Percentiles rank a stretch among this genome's conserved stretches.
Evolutionary conservation across 768 basidiomycete genomes (phyloP).

Genomic region (Leccinum longicurvipes): DNA sequence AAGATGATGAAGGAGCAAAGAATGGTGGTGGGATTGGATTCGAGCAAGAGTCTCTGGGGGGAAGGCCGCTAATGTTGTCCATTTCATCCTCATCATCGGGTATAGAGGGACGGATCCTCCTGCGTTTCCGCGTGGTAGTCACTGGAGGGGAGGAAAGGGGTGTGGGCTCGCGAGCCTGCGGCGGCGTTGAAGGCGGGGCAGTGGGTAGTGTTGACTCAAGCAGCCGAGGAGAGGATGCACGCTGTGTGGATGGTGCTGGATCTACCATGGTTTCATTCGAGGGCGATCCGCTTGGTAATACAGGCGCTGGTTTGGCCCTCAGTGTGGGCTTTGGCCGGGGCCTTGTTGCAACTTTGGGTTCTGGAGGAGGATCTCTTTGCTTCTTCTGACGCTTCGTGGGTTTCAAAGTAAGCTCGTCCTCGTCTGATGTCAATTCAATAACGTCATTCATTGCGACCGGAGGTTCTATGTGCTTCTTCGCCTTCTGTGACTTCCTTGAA

Average conservation of each 20-base stretch:
- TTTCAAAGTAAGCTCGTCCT: conserved; percentile 37
- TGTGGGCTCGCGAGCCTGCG: conserved; percentile 20
- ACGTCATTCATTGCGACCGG: conserved; percentile 28
- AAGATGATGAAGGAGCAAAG: conserved; percentile 46
- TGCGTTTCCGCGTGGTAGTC: conserved; percentile 23
- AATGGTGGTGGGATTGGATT: conserved; percentile 40
- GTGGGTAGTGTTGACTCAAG: conserved; percentile 34
- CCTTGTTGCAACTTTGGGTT: conserved; percentile 26
- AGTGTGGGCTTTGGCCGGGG: conserved; percentile 26
- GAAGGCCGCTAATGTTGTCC: conserved; percentile 4
- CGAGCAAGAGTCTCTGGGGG: neutral
- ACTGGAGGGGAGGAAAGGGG: conserved; percentile 26
- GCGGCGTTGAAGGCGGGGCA: conserved; percentile 22
- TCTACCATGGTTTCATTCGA: conserved; percentile 5
- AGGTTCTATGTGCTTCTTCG: conserved; percentile 11
- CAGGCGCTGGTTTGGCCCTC: conserved; percentile 14
- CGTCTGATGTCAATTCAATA: conserved; percentile 46
- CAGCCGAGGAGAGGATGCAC: conserved; percentile 28
- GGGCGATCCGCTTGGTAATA: conserved; percentile 18
- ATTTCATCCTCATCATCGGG: conserved; percentile 14
- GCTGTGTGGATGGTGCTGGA: conserved; percentile 33
- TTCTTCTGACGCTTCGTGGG: conserved; percentile 31
- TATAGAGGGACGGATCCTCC: conserved; percentile 12
- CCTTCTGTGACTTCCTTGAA: conserved; percentile 33
- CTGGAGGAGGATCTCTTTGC: conserved; percentile 26